These are phyloP conservation scores for Punica granatum DNA, from an alignment of 345 rosid species.

Conservation along the genomic window DNA sequence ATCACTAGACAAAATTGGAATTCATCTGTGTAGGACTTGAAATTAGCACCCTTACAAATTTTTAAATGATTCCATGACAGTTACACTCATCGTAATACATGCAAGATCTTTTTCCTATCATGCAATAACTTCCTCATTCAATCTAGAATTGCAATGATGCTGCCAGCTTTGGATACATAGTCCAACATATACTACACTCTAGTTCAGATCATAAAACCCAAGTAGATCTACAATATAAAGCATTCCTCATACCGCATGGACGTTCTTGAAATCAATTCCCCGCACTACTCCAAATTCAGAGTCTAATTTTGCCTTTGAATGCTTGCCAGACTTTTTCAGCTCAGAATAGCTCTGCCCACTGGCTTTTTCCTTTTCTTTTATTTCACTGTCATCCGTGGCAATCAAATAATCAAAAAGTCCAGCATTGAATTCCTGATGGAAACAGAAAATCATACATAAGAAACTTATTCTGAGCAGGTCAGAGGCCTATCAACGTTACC, in stretches of 20 bases:
- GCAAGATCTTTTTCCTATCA: no score
- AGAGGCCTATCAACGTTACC: neutral
- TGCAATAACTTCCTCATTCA: neutral
- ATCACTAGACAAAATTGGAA: no score
- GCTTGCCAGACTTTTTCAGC: slow-evolving; percentile 37
- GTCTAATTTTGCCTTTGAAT: slow-evolving; percentile 50
- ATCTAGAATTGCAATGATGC: neutral
- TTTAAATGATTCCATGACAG: no score
- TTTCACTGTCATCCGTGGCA: slow-evolving; percentile 67
- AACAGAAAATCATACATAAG: slow-evolving; percentile 7
- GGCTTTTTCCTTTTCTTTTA: slow-evolving; percentile 48
- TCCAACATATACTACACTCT: neutral
- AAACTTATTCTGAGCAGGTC: neutral
- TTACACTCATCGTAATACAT: no score
- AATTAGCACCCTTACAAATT: no score
- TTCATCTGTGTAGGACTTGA: no score
- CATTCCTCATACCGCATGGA: slow-evolving; percentile 56
- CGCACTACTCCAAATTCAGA: slow-evolving; percentile 92
- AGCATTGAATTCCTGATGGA: slow-evolving; percentile 84
- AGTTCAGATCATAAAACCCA: neutral
- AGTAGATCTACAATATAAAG: neutral
- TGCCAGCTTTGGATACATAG: neutral
- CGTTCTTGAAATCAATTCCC: slow-evolving; percentile 92
- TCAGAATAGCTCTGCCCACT: slow-evolving; percentile 27
- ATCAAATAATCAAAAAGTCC: slow-evolving; percentile 89